A percentile compares a stretch with the other conserved stretches of the same genome.
These are phyloP conservation scores for Cystofilobasidium bisporidii DNA, from an alignment of 768 basidiomycete species.

Conservation along the genomic window DNA sequence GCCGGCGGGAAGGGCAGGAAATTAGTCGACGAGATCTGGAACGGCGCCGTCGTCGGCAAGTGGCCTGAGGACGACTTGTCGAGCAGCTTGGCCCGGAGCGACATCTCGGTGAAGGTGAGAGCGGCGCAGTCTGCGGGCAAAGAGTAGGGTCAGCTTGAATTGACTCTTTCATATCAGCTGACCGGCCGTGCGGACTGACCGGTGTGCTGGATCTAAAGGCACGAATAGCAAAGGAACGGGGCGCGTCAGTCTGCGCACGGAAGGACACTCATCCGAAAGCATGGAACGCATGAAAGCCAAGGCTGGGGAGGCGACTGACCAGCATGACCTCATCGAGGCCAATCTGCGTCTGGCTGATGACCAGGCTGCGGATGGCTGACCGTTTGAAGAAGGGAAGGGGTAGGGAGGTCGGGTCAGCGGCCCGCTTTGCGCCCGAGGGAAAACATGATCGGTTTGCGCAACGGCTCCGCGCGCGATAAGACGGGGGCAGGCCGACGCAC, in stretches of 20 bases:
- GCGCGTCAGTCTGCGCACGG: not conserved
- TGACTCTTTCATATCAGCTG: not conserved
- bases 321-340: conserved; percentile 29
- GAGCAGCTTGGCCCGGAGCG: conserved; percentile 23
- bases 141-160: too few relatives aligned
- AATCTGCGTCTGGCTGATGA: conserved; percentile 28
- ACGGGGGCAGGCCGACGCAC: conserved; percentile 4
- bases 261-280: too few relatives aligned
- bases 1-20: conserved; percentile 27
- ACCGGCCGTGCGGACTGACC: not conserved
- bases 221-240: not conserved
- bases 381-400: too few relatives aligned
- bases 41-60: conserved; percentile 23
- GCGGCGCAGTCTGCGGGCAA: conserved; percentile 26
- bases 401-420: too few relatives aligned
- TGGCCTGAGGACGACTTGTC: conserved; percentile 20
- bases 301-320: conserved; percentile 2
- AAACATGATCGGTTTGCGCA: too few relatives aligned
- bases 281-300: too few relatives aligned
- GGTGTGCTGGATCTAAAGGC: conserved; percentile 26
- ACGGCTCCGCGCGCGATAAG: too few relatives aligned
- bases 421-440: too few relatives aligned
- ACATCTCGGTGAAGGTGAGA: conserved; percentile 26
- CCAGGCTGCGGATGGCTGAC: conserved; percentile 25
- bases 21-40: conserved; percentile 23